Evolutionary conservation across 305 asterid species (phyloP).

Genomic region (Salvia sclarea): DNA sequence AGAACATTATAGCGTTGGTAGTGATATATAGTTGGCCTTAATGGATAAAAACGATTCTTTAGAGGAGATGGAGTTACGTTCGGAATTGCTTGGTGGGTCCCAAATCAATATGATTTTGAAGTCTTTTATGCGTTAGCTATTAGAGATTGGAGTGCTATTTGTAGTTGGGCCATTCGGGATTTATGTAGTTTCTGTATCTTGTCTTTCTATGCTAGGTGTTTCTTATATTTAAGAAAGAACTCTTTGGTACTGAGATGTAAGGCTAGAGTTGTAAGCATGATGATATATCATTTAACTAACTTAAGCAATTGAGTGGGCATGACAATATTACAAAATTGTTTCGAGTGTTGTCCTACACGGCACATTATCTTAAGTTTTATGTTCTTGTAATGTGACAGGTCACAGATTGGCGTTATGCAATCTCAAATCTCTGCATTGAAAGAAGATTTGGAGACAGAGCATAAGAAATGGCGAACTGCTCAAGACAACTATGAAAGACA

Average conservation of each 20-base stretch:
- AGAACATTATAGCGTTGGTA: not conserved
- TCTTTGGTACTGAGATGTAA: slow-evolving; percentile 6
- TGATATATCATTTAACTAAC: too few species aligned
- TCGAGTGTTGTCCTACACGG: not conserved
- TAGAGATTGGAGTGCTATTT: not conserved
- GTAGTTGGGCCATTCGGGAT: not conserved
- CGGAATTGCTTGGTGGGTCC: not conserved
- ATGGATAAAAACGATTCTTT: not conserved
- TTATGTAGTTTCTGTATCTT: not conserved
- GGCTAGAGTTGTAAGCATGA: not conserved
- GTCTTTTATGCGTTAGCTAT: not conserved
- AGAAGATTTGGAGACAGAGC: slow-evolving; percentile 84
- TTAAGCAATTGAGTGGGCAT: too few species aligned
- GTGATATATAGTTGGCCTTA: not conserved
- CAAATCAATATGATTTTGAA: not conserved
- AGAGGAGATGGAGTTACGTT: not conserved
- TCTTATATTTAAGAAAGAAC: not conserved
- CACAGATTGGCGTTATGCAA: slow-evolving; percentile 65
- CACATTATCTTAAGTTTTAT: slow-evolving; percentile 11
- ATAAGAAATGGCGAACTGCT: slow-evolving; percentile 72
- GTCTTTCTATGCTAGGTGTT: not conserved
- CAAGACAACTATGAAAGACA: slow-evolving; percentile 95
- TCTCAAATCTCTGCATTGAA: slow-evolving; percentile 62
- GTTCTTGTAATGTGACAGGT: slow-evolving; percentile 41
- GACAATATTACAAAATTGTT: too few species aligned